Evolutionary conservation across 1,284 basidiomycete species (phyloP), one percentile per base, ranked within the genome.

Genomic region (Irpex lacteus): DNA sequence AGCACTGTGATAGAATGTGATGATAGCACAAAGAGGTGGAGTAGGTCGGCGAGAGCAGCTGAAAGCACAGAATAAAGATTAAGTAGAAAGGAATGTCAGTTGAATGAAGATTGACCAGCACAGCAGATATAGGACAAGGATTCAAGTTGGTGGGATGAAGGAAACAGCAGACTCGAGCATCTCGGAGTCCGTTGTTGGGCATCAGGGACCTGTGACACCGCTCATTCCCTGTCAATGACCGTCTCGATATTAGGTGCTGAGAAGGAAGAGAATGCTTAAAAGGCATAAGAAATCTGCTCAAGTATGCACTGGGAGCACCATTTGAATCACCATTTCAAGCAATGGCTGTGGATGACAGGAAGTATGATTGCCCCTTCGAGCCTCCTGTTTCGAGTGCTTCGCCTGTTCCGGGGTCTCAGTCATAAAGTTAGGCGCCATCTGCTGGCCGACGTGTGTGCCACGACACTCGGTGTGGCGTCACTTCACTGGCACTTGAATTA

Each of bases 11-110:
- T 54, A 11, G 19, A 54, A 19, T 19, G 34, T 15, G 54, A 9
- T 56, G 26, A 26, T 56, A 53, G n/a, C 13, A 18, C 11, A 56
- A 26, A 26, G 15, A 32, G 15, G 8, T 34, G 9, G 4, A 26
- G 21, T 1, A 1, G 54, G 50, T 53, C 8, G 19, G 19, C 21
- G 19, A 53, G 26, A 54, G 52, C 26, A 37, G 34, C 21, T 37
- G 54, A 26, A 26, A 15, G 54, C 54, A 26, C 54, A 56, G 54
- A 56, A 56, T 56, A 56, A 56, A 56, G 54, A 56, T 56, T 56
- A 56, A 56, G 54, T 26, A 56, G 32, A 56, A 56, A 36, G 26
- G 54, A 56, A 56, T 11, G 54, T 13, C 11, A 56, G 26, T 6
- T 56, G 54, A 56, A 56, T 37, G 54, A 26, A 13, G 7, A 9